Conservation (phyloP, 2,329 filamentous ascomycete species). For the Falciphora oryzae region DNA sequence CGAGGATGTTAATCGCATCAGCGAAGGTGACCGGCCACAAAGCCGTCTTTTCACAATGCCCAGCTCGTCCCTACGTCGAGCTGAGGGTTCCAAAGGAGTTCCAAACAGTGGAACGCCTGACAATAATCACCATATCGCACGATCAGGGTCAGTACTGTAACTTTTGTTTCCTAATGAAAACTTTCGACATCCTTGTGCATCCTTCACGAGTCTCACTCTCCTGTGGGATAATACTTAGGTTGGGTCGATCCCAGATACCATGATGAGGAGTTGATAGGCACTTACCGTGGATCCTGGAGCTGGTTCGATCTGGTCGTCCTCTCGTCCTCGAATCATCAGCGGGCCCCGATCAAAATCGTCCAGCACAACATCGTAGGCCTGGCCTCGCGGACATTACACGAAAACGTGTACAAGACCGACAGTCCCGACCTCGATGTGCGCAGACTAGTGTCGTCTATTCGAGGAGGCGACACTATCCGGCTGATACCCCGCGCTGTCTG, state of each 20-base stretch:
- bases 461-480: background rate
- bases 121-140: background rate
- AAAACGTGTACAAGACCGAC: background rate
- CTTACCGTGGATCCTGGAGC: constrained; percentile 1
- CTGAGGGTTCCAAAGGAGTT: background rate
- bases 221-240: background rate
- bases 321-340: background rate
- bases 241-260: background rate
- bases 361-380: background rate
- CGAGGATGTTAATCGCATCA: background rate
- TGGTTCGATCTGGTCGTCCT: constrained; percentile 2
- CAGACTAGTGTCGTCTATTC: background rate
- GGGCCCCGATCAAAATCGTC: background rate
- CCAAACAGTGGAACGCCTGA: background rate
- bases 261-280: background rate
- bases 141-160: background rate
- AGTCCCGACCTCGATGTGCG: background rate
- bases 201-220: background rate
- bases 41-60: background rate
- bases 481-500: background rate
- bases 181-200: background rate
- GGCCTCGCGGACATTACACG: background rate
- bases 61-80: background rate
- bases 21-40: background rate
- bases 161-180: background rate